Evolutionary conservation across 176 grass and related monocot species (phyloP).

Genomic region (Secale cereale): DNA sequence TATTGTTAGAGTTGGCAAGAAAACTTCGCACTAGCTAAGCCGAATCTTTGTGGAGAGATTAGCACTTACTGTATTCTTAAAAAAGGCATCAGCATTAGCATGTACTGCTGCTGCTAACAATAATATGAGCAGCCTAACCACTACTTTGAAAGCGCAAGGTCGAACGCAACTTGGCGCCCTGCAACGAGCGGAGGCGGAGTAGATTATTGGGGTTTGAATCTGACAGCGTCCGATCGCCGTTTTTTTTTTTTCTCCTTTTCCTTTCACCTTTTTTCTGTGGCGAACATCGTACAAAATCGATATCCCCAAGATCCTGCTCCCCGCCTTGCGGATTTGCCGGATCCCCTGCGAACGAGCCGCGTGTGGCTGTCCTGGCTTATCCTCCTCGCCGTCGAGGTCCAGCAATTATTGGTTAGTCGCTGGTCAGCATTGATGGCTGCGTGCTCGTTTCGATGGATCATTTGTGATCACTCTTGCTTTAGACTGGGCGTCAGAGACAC

Average conservation of each 20-base stretch:
- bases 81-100: not conserved
- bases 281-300: conserved; percentile 53
- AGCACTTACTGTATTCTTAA: not conserved
- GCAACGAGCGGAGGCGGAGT: not conserved
- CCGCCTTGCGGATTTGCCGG: conserved; percentile 20
- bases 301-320: conserved; percentile 47
- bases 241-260: not conserved
- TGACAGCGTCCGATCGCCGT: conserved; percentile 30
- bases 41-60: not conserved
- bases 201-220: conserved; percentile 40
- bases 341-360: conserved; percentile 15
- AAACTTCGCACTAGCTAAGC: not conserved
- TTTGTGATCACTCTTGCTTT: not conserved
- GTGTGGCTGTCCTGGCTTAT: not conserved
- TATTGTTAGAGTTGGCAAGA: not conserved
- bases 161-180: conserved; percentile 10
- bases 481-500: not conserved
- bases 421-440: not conserved
- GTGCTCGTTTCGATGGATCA: not conserved
- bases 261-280: not conserved
- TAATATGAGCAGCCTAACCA: not conserved
- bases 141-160: not conserved
- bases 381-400: not conserved
- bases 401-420: not conserved
- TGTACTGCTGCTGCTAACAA: not conserved